phyloP scores from a whole-genome alignment of 2,329 filamentous ascomycete genomes.

The Blastomyces gilchristii region DNA sequence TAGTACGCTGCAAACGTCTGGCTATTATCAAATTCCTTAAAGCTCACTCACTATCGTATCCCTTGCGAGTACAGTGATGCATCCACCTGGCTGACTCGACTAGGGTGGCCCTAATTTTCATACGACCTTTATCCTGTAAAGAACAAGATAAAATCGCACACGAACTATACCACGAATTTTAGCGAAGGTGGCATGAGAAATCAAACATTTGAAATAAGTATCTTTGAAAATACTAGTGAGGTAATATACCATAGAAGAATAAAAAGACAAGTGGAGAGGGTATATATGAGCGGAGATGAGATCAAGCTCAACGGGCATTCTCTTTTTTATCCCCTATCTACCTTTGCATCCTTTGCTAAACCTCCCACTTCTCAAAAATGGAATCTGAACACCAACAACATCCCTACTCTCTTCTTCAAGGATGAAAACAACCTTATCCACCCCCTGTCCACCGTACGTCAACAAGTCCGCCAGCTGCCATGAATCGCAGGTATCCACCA shows the following conservation, averaged over 20 bases:
- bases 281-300: neutral
- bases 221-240: neutral
- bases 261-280: neutral
- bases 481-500: constrained; percentile 21
- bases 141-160: neutral
- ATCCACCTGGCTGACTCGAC: neutral
- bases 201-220: neutral
- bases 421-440: constrained; percentile 28
- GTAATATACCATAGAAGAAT: neutral
- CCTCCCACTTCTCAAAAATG: constrained; percentile 24
- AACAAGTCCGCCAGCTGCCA: constrained; percentile 31
- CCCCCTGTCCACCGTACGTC: constrained; percentile 27
- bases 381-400: constrained; percentile 26
- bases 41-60: neutral
- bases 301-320: no score
- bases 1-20: neutral
- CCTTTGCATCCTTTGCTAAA: neutral
- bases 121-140: neutral
- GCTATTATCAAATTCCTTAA: neutral
- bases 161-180: neutral
- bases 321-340: neutral
- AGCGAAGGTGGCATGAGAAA: neutral
- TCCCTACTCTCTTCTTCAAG: constrained; percentile 17
- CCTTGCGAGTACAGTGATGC: neutral
- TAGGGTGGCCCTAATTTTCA: neutral